Evolutionary conservation across 257 asterid genomes (phyloP).

Genomic region (Solanum commersonii): DNA sequence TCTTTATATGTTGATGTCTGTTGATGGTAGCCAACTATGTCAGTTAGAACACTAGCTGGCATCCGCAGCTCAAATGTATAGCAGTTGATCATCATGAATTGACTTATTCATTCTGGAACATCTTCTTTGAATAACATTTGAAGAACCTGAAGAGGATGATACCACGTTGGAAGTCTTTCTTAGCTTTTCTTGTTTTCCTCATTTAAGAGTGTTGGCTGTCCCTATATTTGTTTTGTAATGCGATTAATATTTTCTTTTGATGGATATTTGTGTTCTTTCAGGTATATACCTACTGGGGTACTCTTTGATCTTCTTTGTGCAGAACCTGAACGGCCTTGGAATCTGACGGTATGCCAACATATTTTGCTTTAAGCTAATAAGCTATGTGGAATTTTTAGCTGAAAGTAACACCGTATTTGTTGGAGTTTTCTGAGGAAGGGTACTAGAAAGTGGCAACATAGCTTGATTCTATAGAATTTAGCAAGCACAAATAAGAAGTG

Average conservation of each 20-base stretch:
- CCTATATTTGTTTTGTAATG: background rate
- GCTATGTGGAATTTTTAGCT: background rate
- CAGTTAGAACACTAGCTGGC: background rate
- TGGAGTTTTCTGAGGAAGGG: background rate
- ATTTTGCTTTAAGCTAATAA: background rate
- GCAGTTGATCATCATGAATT: background rate
- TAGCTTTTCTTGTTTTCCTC: background rate
- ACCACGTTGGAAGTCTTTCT: background rate
- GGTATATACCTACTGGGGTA: conserved; percentile 92
- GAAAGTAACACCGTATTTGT: conserved; percentile 1
- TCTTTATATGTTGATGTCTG: background rate
- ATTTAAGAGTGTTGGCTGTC: background rate
- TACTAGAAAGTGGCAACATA: background rate
- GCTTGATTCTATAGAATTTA: background rate
- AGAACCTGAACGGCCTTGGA: conserved; percentile 97
- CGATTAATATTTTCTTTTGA: background rate
- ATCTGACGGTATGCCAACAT: conserved; percentile 52
- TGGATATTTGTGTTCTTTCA: conserved; percentile 22
- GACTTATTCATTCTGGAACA: background rate
- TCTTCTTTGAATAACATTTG: background rate
- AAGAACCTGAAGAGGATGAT: background rate
- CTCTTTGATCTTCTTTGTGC: conserved; percentile 94
- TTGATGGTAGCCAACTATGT: background rate
- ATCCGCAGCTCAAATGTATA: background rate
- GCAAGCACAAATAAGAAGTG: conserved; percentile 2